Conservation (phyloP, 805 yeast species). For the Starmera dryadoides region DNA sequence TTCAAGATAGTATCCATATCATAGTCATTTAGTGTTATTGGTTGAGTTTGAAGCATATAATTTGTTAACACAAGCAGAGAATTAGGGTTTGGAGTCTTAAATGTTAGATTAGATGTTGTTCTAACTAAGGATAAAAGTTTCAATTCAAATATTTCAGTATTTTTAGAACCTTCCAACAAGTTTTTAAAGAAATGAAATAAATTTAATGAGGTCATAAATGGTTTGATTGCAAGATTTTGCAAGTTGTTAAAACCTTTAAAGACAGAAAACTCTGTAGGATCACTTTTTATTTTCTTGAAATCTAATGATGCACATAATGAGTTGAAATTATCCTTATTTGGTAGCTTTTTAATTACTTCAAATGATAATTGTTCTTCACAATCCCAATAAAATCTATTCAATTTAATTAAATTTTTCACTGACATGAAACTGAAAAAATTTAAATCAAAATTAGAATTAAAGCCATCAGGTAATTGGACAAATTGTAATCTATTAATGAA, state of each 20-base stretch:
- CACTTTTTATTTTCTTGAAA: constrained; percentile 13
- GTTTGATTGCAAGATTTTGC: constrained; percentile 26
- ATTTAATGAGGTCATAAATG: constrained; percentile 24
- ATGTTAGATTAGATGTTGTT: constrained; percentile 7
- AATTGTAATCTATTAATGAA: constrained; percentile 25
- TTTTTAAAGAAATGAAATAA: constrained; percentile 15
- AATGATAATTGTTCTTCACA: constrained; percentile 27
- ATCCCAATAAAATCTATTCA: constrained; percentile 23
- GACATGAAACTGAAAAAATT: constrained; percentile 22
- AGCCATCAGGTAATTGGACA: constrained; percentile 34
- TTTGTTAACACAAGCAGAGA: constrained; percentile 13
- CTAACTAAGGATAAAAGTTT: constrained; percentile 10
- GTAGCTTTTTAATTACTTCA: constrained; percentile 24
- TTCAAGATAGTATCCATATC: constrained; percentile 9
- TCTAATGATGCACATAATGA: constrained; percentile 26
- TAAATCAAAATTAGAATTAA: constrained; percentile 26
- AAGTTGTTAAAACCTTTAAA: constrained; percentile 23
- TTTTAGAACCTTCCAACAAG: constrained; percentile 6
- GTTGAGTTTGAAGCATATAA: constrained; percentile 11
- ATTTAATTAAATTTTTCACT: constrained; percentile 18
- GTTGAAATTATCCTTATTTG: constrained; percentile 20
- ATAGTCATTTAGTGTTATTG: constrained; percentile 8
- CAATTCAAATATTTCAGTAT: constrained; percentile 4
- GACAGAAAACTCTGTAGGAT: constrained; percentile 2
- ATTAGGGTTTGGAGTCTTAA: constrained; percentile 9